Evolutionary conservation across 768 basidiomycete genomes (phyloP).

Genomic region (Pisolithus tinctorius): DNA sequence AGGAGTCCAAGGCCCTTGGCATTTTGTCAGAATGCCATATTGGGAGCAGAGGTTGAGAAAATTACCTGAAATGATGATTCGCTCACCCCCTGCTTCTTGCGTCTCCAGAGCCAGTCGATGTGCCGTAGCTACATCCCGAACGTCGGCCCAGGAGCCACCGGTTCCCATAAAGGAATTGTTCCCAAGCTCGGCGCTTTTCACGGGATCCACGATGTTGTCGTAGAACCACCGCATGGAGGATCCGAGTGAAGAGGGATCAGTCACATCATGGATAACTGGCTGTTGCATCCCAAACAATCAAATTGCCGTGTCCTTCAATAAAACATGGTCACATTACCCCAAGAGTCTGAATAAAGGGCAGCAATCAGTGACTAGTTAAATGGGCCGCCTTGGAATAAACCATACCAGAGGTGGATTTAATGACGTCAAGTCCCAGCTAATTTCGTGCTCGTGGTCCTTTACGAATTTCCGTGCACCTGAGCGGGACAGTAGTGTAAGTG

Average conservation of each 20-base stretch:
- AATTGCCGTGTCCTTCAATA: background rate
- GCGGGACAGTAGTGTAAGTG: background rate
- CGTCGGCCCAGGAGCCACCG: conserved; percentile 39
- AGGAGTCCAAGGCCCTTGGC: conserved; percentile 20
- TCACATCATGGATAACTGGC: conserved; percentile 39
- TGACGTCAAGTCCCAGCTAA: conserved; percentile 33
- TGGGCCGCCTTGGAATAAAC: background rate
- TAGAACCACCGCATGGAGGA: conserved; percentile 32
- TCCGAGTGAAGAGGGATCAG: conserved; percentile 29
- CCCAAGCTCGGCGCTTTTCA: conserved; percentile 14
- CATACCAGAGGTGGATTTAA: conserved; percentile 34
- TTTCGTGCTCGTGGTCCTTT: conserved; percentile 24
- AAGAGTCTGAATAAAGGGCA: conserved; percentile 15
- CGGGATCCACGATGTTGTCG: conserved; percentile 21
- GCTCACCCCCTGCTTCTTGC: conserved; percentile 46
- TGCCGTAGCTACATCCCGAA: conserved; percentile 48
- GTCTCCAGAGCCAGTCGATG: conserved; percentile 48
- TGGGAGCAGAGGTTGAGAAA: background rate
- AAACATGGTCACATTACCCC: conserved; percentile 13
- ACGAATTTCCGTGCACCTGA: conserved; percentile 46
- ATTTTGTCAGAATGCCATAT: background rate
- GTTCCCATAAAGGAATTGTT: conserved; percentile 19
- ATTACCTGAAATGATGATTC: conserved; percentile 43
- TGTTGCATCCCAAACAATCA: conserved; percentile 6
- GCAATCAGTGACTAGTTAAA: background rate